Conservation (phyloP, 495 filamentous ascomycete genomes). For the Neurospora sp. region DNA sequence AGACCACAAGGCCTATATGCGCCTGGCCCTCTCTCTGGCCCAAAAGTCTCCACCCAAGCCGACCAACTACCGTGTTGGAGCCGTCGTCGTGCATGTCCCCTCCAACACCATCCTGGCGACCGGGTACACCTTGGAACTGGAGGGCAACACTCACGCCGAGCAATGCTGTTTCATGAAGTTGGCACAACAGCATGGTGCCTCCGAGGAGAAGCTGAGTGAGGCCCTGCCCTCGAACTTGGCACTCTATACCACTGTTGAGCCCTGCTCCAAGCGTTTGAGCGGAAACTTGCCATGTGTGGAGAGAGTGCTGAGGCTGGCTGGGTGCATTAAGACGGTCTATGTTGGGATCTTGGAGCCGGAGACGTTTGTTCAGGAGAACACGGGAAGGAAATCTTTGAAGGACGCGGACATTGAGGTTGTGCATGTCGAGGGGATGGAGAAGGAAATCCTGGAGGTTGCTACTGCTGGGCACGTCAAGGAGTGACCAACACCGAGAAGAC, state of each 20-base stretch:
- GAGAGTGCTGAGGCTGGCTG: slow-evolving; percentile 58
- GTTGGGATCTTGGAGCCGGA: slow-evolving; percentile 83
- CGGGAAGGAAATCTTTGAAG: slow-evolving; percentile 58
- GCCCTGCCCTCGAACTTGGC: slow-evolving; percentile 49
- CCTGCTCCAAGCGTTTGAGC: slow-evolving; percentile 70
- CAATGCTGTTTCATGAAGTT: slow-evolving; percentile 82
- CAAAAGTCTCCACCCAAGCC: slow-evolving; percentile 70
- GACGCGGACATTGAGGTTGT: slow-evolving; percentile 66
- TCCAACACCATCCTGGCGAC: slow-evolving; percentile 61
- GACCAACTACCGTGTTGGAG: slow-evolving; percentile 90
- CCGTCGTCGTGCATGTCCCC: slow-evolving; percentile 55
- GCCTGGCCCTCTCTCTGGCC: slow-evolving; percentile 62
- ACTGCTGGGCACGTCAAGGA: slow-evolving; percentile 57
- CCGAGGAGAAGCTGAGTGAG: slow-evolving; percentile 45
- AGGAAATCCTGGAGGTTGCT: slow-evolving; percentile 70
- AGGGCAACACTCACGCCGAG: slow-evolving; percentile 92
- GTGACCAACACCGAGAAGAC: background rate
- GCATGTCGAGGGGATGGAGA: slow-evolving; percentile 64
- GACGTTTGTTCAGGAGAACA: slow-evolving; percentile 75
- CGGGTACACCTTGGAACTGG: slow-evolving; percentile 83
- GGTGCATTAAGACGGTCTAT: slow-evolving; percentile 64
- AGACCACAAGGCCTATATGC: slow-evolving; percentile 59
- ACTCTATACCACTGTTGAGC: slow-evolving; percentile 92
- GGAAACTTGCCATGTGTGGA: slow-evolving; percentile 79
- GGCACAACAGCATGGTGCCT: slow-evolving; percentile 35